These are phyloP conservation scores for Fraxinus dipetala DNA, from an alignment of 305 asterid species.

Conservation along the genomic window DNA sequence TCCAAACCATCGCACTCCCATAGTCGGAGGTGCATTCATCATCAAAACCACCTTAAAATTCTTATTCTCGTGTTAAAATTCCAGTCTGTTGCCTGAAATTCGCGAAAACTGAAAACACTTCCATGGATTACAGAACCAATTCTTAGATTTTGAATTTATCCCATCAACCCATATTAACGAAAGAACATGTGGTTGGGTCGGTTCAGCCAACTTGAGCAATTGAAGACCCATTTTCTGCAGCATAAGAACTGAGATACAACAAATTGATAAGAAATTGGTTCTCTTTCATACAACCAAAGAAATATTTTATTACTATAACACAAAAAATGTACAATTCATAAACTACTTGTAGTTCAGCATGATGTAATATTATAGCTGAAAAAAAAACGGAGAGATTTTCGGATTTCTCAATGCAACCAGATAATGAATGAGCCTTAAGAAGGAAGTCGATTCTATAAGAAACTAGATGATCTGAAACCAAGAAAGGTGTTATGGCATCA, in stretches of 20 bases:
- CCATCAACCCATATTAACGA: neutral
- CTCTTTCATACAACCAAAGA: neutral
- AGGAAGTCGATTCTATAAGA: neutral
- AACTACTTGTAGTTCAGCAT: neutral
- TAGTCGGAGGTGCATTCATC: neutral
- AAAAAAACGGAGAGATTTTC: neutral
- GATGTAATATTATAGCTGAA: neutral
- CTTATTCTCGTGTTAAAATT: neutral
- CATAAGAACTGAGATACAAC: neutral
- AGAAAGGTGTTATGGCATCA: slow-evolving; percentile 31
- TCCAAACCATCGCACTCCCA: neutral
- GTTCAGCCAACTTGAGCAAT: neutral
- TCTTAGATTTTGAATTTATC: neutral
- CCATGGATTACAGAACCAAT: neutral
- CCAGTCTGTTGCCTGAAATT: neutral
- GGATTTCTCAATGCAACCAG: neutral
- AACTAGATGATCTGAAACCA: neutral
- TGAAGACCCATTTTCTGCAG: neutral
- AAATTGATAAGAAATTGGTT: neutral
- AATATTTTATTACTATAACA: neutral
- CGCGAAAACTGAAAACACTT: neutral
- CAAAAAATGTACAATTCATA: neutral
- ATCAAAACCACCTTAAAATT: neutral
- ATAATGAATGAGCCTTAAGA: neutral
- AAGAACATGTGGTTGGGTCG: neutral